Base-by-base conservation (phyloP, 2,329 filamentous ascomycete species). In the Trichoderma harzianum region DNA sequence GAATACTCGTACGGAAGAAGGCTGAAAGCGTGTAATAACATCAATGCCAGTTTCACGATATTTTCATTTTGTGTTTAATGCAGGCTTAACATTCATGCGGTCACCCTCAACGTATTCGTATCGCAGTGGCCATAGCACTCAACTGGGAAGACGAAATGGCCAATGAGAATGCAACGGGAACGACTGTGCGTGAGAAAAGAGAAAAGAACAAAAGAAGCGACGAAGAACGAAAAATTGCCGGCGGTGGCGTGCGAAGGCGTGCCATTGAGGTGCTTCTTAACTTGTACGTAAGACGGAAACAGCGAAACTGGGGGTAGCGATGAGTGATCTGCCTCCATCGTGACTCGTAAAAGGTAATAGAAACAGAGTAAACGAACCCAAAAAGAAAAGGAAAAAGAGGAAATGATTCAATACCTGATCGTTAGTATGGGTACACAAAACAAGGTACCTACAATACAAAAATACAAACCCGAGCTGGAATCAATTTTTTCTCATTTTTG, bases 401-500 rank as follows among this genome's bases (percentile, higher is more conserved):
- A 32, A n/a, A 53, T 53, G 47, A 53, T 21, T 32, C n/a, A 43
- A 32, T 28, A 30, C 53, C 66, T 18, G 39, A 30, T 5, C 26
- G 18, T 34, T 30, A 16, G n/a, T 53, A 53, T 53, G 51, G 53
- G 64, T 58, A 39, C 53, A 32, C 36, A 24, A 16, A 24, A n/a
- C 51, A 67, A 21, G 47, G 51, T 67, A 67, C 64, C 32, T 67
- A 3, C 28, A 28, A 57, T n/a, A 30, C 47, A 39, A 67, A 43
- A 43, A 4, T 43, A 43, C 39, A 43, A 43, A 43, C 39, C 39
- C n/a, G 34, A 39, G 51, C 66, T 57, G 71, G 55, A 70, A 24
- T 47, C 39, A 58, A 16, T 47, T 53, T 57, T 66, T 66, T 72
- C 75, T 76, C n/a, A 71, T 75, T 73, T 75, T 73, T 76, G 75